Evolutionary conservation across 1,284 basidiomycete genomes (phyloP), one percentile per base, ranked within the genome.

Genomic region (Leccinum variabile): DNA sequence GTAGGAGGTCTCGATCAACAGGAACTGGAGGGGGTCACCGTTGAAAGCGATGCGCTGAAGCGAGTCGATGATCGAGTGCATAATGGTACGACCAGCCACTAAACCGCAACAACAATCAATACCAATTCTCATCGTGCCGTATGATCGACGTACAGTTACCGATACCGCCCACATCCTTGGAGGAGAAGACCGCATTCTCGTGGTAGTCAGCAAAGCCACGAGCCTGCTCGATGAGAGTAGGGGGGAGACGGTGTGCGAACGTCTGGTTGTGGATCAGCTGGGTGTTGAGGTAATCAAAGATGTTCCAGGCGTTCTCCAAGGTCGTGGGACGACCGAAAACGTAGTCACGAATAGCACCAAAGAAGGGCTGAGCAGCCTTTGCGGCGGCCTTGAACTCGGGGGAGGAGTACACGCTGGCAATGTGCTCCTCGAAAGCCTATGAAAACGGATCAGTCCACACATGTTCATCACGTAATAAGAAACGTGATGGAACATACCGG

Each of bases 11-110:
- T 92, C 82, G 63, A 91, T 78, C 66, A 93, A 77, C 72, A 88
- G 81, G 76, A 95, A 82, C 70, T 92, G 88, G 61, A 95, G 85
- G 46, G 89, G 86, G 76, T 91, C 87, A 60, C 83, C 86, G 69
- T 88, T 85, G 81, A 90, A 93, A 56, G 88, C 83, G 70, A 95
- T 87, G 68, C 86, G 85, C 71, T 89, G 82, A 59, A 95, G 82
- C 7, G 89, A 84, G 56, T 74, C 77, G 59, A 93, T 78, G 73
- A 95, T 80, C 22, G 88, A 86, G 73, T 86, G 83, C 54, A 94
- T 79, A 64, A 92, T 80, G 39, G 90, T 91, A 65, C 90, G 87
- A 35, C 90, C 91, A 66, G 93, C 90, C 70, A 95, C 91, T 92
- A 65, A 33, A 61, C 16, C 8, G 49, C 50, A 67, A 49, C 3